Evolutionary conservation across 129 eudicot species (phyloP).

Genomic region (Heracleum sosnowskyi): DNA sequence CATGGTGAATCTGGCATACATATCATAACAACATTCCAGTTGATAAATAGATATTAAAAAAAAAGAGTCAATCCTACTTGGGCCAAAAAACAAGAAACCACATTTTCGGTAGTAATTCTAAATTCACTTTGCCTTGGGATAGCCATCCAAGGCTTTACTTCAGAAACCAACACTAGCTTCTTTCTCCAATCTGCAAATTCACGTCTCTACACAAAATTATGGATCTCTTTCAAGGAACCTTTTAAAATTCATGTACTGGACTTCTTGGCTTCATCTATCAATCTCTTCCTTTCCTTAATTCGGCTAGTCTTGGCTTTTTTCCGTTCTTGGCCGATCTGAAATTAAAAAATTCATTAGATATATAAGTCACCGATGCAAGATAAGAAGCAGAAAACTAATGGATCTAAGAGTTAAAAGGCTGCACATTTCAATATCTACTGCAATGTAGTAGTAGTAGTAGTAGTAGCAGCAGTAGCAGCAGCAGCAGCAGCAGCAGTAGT

Average conservation of each 20-base stretch:
- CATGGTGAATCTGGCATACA: background rate
- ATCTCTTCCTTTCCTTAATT: constrained; percentile 7
- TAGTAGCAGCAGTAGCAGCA: too few species aligned
- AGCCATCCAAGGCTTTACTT: background rate
- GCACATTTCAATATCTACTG: background rate
- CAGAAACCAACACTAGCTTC: background rate
- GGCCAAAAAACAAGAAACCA: background rate
- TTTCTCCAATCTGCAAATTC: background rate
- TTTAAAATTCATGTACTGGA: background rate
- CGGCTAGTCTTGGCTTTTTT: background rate
- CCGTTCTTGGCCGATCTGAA: constrained; percentile 8
- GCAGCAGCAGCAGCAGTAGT: too few species aligned
- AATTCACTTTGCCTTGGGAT: background rate
- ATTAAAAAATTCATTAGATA: background rate
- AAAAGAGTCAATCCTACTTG: background rate
- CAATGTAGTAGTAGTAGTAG: too few species aligned
- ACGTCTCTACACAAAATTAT: background rate
- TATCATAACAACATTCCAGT: background rate
- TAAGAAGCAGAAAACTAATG: background rate
- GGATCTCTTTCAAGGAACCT: background rate
- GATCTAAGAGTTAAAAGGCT: background rate
- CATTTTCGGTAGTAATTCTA: background rate
- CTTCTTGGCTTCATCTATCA: background rate
- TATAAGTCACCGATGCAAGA: background rate
- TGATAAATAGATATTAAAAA: background rate